Evolutionary conservation across 129 eudicot species (phyloP).

Genomic region (Lactuca saligna): DNA sequence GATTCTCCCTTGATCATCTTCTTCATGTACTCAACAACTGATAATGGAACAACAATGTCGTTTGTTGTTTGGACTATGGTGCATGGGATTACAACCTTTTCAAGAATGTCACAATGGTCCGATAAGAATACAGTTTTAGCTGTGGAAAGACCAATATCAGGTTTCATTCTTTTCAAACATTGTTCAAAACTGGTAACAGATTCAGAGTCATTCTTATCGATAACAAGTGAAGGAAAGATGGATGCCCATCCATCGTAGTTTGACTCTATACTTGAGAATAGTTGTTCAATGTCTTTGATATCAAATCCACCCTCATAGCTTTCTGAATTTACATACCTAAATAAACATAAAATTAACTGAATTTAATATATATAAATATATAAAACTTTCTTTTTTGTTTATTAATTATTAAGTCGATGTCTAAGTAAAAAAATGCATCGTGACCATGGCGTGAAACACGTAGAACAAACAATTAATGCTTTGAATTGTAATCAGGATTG

Average conservation of each 20-base stretch:
- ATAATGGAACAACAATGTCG: conserved; percentile 67
- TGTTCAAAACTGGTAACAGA: conserved; percentile 35
- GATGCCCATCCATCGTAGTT: conserved; percentile 64
- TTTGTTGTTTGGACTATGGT: conserved; percentile 59
- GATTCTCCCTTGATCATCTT: conserved; percentile 55
- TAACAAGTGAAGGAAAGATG: conserved; percentile 52
- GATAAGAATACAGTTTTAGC: conserved; percentile 71
- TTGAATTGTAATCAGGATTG: not conserved
- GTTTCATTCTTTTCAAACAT: conserved; percentile 56
- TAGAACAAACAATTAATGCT: not conserved
- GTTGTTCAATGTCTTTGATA: conserved; percentile 51
- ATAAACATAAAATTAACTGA: not conserved
- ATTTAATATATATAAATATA: not conserved
- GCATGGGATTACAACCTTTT: conserved; percentile 65
- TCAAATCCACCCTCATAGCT: conserved; percentile 93
- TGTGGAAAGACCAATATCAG: conserved; percentile 48
- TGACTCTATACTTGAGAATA: conserved; percentile 66
- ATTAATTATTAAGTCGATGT: not conserved
- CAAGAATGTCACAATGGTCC: conserved; percentile 62
- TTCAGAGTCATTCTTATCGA: conserved; percentile 50
- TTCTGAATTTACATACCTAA: conserved; percentile 67
- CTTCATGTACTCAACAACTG: conserved; percentile 60
- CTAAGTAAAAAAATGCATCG: not conserved
- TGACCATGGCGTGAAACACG: conserved; percentile 8
- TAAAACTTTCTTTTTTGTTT: not conserved